Evolutionary conservation across 768 basidiomycete species (phyloP), one percentile per base, ranked within the genome.

Genomic region (Exidia glandulosa): DNA sequence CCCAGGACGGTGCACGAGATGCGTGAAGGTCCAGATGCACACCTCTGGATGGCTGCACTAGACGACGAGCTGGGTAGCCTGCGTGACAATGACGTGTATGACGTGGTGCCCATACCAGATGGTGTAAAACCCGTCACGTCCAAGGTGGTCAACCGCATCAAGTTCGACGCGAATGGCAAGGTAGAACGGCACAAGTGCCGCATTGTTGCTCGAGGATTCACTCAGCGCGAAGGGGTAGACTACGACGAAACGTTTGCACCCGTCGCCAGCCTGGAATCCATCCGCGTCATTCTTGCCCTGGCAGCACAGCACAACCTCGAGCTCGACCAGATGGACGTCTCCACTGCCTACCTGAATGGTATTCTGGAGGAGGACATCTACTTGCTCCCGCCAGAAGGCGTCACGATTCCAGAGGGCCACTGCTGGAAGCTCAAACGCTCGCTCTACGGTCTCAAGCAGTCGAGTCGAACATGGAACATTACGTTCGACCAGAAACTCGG

Each of bases 191-290:
- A 63, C 59, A 67, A 67, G 59, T 65, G 63, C 10, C 48, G 69
- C 34, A 60, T 69, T 34, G 66, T 66, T 7, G 69, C 68, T 2
- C 63, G 64, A 48, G 69, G 70, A 1, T 70, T 62, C 60, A 37
- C 64, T 2, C 70, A 71, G 58, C 52, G 63, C 14, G 14, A 57
- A 30, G 33, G 56, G 9, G 25, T 14, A 34, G 29, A 57, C 56
- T 57, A 57, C 33, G 34, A 19, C 9, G 33, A 57, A 10, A 57
- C 56, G 6, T 31, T 9, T 25, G 14, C 56, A 45, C 56, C 56
- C 14, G 33, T 36, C 27, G 29, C 56, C 30, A 14, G 29, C 9
- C 14, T 57, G 2, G 57, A 54, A 23, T 63, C 62, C 6, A 31
- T 56, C 25, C 62, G 66, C 4, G 45, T 62, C 14, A 45, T 69